Conservation (phyloP, 208 protist genomes). For the Trypanosoma theileri region DNA sequence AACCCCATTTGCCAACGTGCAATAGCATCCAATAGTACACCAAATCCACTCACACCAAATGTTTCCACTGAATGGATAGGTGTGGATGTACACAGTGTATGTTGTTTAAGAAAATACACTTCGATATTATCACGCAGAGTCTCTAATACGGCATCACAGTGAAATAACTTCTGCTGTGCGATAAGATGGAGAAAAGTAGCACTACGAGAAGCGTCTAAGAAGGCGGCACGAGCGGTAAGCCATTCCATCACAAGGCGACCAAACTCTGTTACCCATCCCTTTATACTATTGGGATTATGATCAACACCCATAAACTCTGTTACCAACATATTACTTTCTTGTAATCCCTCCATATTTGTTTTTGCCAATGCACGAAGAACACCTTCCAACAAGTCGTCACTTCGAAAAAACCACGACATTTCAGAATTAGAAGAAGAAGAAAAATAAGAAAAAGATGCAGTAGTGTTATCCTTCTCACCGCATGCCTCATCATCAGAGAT, state of each 20-base stretch:
- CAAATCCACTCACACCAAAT: slow-evolving; percentile 12
- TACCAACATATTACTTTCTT: slow-evolving; percentile 6
- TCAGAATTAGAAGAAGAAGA: background rate
- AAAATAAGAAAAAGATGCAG: background rate
- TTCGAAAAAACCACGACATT: slow-evolving; percentile 20
- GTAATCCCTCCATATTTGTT: slow-evolving; percentile 29
- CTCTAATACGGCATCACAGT: slow-evolving; percentile 42
- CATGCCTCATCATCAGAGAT: slow-evolving; percentile 24
- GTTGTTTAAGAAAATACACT: slow-evolving; percentile 23
- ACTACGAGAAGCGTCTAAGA: slow-evolving; percentile 31
- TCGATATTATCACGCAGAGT: slow-evolving; percentile 67
- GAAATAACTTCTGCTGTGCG: slow-evolving; percentile 49
- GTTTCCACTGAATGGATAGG: background rate
- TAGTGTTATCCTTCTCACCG: background rate
- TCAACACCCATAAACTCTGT: background rate
- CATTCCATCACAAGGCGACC: slow-evolving; percentile 36
- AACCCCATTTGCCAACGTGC: slow-evolving; percentile 42
- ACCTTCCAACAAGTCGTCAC: slow-evolving; percentile 30
- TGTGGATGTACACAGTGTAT: background rate
- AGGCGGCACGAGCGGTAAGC: slow-evolving; percentile 33
- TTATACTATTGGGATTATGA: background rate
- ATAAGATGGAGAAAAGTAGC: slow-evolving; percentile 61
- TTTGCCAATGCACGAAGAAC: slow-evolving; percentile 32
- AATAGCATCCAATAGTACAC: slow-evolving; percentile 53
- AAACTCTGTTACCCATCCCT: slow-evolving; percentile 29